Evolutionary conservation across 2,329 filamentous ascomycete species (phyloP).

Genomic region (Diplodia corticola): DNA sequence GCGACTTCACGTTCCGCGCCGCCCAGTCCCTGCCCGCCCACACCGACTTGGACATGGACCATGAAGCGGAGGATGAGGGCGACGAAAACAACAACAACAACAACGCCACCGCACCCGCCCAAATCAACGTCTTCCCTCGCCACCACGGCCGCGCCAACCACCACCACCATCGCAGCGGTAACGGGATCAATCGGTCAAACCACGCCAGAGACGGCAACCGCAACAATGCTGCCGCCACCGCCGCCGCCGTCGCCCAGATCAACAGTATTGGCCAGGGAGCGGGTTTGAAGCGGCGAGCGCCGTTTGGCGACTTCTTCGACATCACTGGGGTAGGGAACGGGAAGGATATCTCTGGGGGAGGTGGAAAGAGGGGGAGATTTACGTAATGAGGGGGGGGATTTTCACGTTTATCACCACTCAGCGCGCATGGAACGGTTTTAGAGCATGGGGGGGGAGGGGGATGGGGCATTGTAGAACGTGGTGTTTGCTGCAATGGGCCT

Average conservation of each 20-base stretch:
- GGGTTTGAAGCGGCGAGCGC: slow-evolving; percentile 71
- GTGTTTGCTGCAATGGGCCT: background rate
- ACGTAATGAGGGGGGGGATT: slow-evolving; percentile 27
- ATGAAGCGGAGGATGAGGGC: slow-evolving; percentile 53
- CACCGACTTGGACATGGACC: slow-evolving; percentile 57
- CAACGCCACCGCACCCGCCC: slow-evolving; percentile 21
- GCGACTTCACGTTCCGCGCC: slow-evolving; percentile 68
- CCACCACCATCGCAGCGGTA: slow-evolving; percentile 35
- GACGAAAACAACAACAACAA: slow-evolving; percentile 44
- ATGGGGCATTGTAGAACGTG: background rate
- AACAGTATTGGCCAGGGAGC: slow-evolving; percentile 59
- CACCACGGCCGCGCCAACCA: slow-evolving; percentile 52
- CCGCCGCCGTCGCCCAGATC: slow-evolving; percentile 2
- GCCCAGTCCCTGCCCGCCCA: slow-evolving; percentile 58
- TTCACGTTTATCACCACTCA: background rate
- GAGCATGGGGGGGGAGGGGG: background rate
- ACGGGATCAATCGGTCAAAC: slow-evolving; percentile 25
- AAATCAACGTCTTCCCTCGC: slow-evolving; percentile 32
- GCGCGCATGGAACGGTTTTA: background rate
- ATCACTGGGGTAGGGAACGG: slow-evolving; percentile 62
- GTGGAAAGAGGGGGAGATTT: slow-evolving; percentile 43
- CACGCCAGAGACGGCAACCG: slow-evolving; percentile 16
- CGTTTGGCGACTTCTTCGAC: slow-evolving; percentile 75
- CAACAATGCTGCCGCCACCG: background rate
- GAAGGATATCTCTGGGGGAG: slow-evolving; percentile 53